These are phyloP conservation scores for Hydrangea macrophylla DNA, from an alignment of 148 eudicot species.

Conservation along the genomic window DNA sequence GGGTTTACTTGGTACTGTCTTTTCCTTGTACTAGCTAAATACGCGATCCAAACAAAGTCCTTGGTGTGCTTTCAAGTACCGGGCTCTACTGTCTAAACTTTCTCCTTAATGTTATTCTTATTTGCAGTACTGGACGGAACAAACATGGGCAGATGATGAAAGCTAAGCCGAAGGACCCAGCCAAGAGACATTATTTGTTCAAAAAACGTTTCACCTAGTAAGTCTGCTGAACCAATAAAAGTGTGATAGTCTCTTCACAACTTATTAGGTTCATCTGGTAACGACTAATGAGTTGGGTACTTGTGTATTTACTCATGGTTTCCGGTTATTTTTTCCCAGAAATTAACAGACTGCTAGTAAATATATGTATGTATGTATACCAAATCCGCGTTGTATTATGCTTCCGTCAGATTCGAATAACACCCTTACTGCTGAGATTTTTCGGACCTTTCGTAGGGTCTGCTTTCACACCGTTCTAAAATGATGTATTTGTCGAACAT, in stretches of 20 bases:
- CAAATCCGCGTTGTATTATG: background rate
- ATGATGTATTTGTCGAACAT: no score
- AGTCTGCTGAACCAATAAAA: background rate
- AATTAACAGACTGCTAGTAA: background rate
- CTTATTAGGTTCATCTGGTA: background rate
- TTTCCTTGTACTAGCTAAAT: no score
- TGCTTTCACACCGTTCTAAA: no score
- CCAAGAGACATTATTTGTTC: conserved; percentile 75
- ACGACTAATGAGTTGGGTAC: background rate
- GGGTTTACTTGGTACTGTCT: no score
- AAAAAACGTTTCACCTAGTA: conserved; percentile 61
- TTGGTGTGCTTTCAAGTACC: no score
- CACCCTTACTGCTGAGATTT: background rate
- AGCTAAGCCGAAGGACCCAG: conserved; percentile 82
- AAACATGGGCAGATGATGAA: conserved; percentile 35
- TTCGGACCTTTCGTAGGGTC: background rate
- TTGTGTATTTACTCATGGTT: background rate
- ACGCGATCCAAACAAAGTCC: no score
- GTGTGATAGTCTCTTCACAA: background rate
- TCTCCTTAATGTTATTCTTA: background rate
- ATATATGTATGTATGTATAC: background rate
- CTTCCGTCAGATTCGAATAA: background rate
- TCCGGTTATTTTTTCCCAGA: background rate
- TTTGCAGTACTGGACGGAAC: conserved; percentile 62
- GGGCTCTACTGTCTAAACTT: no score